These are phyloP conservation scores for Ganoderma sp. DNA, from an alignment of 1,284 basidiomycete genomes.

Conservation along the genomic window DNA sequence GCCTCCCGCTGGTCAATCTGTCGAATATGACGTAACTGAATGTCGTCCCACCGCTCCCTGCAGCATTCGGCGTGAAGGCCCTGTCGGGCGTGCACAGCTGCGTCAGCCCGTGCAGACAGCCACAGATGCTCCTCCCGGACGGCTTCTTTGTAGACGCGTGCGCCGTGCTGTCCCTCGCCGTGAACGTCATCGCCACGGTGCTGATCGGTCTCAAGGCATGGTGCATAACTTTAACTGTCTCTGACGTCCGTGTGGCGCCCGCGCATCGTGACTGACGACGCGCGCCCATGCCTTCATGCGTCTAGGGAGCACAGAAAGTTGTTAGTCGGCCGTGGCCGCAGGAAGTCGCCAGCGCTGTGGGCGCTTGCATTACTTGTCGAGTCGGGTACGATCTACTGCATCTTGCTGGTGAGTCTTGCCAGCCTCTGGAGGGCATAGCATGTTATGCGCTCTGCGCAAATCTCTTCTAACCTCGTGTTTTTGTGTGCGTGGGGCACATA, in stretches of 20 bases:
- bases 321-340: neutral
- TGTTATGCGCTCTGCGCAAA: neutral
- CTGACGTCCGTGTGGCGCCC: neutral
- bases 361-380: constrained; percentile 4
- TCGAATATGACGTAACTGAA: neutral
- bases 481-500: neutral
- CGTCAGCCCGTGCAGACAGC: constrained; percentile 1
- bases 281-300: neutral
- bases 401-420: constrained; percentile 2
- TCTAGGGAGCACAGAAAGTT: neutral
- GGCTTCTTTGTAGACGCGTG: neutral
- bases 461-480: neutral
- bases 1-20: neutral
- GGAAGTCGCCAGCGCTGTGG: neutral
- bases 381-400: constrained; percentile 5
- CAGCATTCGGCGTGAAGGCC: constrained; percentile 1
- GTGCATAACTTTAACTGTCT: neutral
- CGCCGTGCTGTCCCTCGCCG: neutral
- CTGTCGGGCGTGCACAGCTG: neutral
- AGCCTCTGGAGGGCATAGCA: neutral
- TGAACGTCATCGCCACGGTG: neutral
- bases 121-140: neutral
- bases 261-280: neutral
- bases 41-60: neutral
- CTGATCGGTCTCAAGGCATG: constrained; percentile 7